Percentiles rank a stretch among this genome's conserved stretches.
Conservation (phyloP, 495 filamentous ascomycete species). For the Endocarpon pusillum region DNA sequence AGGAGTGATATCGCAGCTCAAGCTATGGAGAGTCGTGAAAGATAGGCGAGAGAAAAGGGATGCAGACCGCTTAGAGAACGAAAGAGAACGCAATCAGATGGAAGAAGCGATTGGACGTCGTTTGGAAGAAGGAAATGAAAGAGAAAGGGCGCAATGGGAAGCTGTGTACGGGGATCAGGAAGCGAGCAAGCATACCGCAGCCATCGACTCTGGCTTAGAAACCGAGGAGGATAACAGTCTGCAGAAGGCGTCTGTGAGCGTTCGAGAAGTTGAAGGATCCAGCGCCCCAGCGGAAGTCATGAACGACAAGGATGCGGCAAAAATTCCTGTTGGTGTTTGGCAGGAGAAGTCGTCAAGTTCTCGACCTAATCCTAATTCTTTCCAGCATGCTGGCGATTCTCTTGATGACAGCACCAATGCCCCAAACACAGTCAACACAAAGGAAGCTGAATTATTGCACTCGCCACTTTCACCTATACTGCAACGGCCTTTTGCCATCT, state of each 20-base stretch:
- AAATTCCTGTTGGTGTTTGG: conserved; percentile 22
- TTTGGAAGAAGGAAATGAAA: conserved; percentile 47
- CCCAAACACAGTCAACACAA: too few relatives aligned
- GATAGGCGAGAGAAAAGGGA: conserved; percentile 47
- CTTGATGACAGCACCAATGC: too few relatives aligned
- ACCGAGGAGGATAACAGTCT: conserved; percentile 30
- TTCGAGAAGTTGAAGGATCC: conserved; percentile 13
- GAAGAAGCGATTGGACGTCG: conserved; percentile 52
- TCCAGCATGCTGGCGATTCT: too few relatives aligned
- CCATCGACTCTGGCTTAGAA: conserved; percentile 34
- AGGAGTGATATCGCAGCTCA: conserved; percentile 70
- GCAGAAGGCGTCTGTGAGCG: conserved; percentile 27
- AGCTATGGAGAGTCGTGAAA: conserved; percentile 75
- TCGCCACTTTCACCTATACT: too few relatives aligned
- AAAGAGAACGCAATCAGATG: conserved; percentile 42
- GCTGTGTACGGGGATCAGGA: conserved; percentile 47
- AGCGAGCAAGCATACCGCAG: conserved; percentile 7
- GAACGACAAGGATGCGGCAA: too few relatives aligned
- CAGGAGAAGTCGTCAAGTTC: conserved; percentile 16
- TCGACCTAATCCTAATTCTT: conserved; percentile 3
- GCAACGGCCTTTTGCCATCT: too few relatives aligned
- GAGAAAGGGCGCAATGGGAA: conserved; percentile 67
- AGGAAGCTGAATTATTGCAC: too few relatives aligned
- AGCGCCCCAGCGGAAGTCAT: too few relatives aligned
- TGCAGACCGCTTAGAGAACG: conserved; percentile 34